Evolutionary conservation across 306 rosid species (phyloP).

Genomic region (Inga leiocalycina): DNA sequence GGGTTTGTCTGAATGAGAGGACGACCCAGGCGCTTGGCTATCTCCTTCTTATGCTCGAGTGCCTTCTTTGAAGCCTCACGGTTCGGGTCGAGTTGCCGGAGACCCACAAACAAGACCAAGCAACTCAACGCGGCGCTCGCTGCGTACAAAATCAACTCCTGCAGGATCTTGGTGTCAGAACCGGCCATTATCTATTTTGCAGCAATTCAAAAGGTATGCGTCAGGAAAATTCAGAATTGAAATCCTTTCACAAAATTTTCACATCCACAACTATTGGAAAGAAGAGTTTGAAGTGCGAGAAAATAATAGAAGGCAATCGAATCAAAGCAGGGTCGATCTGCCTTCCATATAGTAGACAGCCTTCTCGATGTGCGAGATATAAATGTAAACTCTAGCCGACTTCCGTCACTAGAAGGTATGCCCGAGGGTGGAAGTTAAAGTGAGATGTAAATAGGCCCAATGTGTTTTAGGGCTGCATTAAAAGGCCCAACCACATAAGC

Average conservation of each 20-base stretch:
- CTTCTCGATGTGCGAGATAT: not conserved
- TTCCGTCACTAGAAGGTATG: not conserved
- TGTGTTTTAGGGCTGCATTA: not conserved
- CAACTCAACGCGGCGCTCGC: slow-evolving; percentile 96
- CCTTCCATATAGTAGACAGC: not conserved
- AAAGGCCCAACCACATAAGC: not conserved
- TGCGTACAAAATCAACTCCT: slow-evolving; percentile 78
- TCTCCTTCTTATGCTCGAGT: slow-evolving; percentile 87
- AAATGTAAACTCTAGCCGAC: not conserved
- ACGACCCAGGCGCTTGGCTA: slow-evolving; percentile 92
- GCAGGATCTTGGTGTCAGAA: slow-evolving; percentile 71
- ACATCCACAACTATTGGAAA: not conserved
- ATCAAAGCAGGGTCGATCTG: not conserved
- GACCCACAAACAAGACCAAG: slow-evolving; percentile 73
- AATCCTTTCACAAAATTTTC: not conserved
- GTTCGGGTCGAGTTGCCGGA: slow-evolving; percentile 85
- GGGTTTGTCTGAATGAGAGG: slow-evolving; percentile 90
- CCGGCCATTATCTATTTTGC: slow-evolving; percentile 45
- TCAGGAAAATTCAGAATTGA: not conserved
- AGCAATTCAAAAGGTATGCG: not conserved
- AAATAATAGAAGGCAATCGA: not conserved
- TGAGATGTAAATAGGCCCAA: not conserved
- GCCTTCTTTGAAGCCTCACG: slow-evolving; percentile 89
- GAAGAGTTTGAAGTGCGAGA: not conserved
- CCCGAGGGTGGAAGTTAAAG: not conserved